Base-by-base conservation (phyloP, 345 rosid genomes). In the Bretschneidera sinensis region DNA sequence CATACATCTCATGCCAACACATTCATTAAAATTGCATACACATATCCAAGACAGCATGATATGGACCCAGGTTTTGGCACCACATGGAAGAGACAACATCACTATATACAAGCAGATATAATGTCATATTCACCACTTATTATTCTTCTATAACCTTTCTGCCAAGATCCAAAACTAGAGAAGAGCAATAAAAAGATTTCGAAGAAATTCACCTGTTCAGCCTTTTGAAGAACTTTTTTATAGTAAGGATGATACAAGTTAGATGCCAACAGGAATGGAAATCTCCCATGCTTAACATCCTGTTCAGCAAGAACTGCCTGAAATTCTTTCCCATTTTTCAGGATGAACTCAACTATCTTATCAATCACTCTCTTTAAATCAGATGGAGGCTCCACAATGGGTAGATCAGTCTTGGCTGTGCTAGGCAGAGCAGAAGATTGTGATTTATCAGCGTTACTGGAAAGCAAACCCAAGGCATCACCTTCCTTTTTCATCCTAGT, bases 341-440 rank as follows among this genome's bases (percentile, higher is more conserved):
- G 52, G 51, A 89, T 83, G 80, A 92, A 92, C 74, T 92, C 97
- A 39, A 92, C 96, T 67, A 92, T 92, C 85, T 88, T 92, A 48
- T 90, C 86, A 62, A 92, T 78, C 57, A 69, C 87, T 73, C 85
- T 87, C 83, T 87, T 92, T 80, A 86, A 59, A 68, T 92, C 97
- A 65, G 77, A 60, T 61, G 98, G 85, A 57, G 97, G 98, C 81
- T 89, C 97, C 72, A 87, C 66, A 61, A 90, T 62, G 54, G 76
- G 67, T 55, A 65, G 54, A 69, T 81, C 90, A 56, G 64, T 66
- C 74, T 84, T 81, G 35, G 75, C 59, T 56, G 55, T 55, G 33
- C 64, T 39, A 31, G 75, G 63, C 53, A 67, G 55, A 63, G 65
- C 50, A 51, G 73, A 76, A 71, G 62, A 67, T 63, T 71, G 79